Evolutionary conservation across 768 basidiomycete genomes (phyloP).

Genomic region (Hericium rajendrae): DNA sequence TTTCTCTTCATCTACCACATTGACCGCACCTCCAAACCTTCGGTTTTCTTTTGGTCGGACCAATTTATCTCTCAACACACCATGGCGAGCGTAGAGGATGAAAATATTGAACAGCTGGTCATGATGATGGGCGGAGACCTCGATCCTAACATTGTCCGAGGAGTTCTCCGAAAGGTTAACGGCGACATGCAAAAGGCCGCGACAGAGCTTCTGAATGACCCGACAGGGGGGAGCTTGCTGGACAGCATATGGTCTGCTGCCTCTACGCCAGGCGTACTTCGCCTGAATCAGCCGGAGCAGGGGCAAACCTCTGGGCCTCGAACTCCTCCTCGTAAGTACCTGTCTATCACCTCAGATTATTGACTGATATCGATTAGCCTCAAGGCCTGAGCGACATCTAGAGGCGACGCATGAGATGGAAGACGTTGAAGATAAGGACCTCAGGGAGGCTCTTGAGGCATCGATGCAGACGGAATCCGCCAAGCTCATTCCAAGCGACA

Average conservation of each 20-base stretch:
- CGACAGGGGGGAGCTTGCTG: slow-evolving; percentile 13
- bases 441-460: slow-evolving; percentile 42
- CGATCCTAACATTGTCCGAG: slow-evolving; percentile 38
- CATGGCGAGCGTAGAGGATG: slow-evolving; percentile 16
- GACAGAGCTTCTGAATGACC: slow-evolving; percentile 22
- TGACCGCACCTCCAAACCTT: no score
- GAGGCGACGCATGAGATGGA: slow-evolving; percentile 49
- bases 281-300: neutral
- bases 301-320: slow-evolving; percentile 14
- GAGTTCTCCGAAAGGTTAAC: slow-evolving; percentile 50
- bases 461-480: slow-evolving; percentile 31
- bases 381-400: slow-evolving; percentile 19
- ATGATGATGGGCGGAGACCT: slow-evolving; percentile 30
- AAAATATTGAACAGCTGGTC: slow-evolving; percentile 24
- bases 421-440: slow-evolving; percentile 42
- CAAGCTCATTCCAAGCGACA: slow-evolving; percentile 48
- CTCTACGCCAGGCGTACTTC: neutral
- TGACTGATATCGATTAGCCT: slow-evolving; percentile 13
- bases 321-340: slow-evolving; percentile 18
- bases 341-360: neutral
- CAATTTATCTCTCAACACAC: no score
- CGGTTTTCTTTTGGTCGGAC: no score
- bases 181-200: slow-evolving; percentile 38
- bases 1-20: no score
- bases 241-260: neutral